Conservation (phyloP, 2,329 filamentous ascomycete genomes). For the Falciphora oryzae region DNA sequence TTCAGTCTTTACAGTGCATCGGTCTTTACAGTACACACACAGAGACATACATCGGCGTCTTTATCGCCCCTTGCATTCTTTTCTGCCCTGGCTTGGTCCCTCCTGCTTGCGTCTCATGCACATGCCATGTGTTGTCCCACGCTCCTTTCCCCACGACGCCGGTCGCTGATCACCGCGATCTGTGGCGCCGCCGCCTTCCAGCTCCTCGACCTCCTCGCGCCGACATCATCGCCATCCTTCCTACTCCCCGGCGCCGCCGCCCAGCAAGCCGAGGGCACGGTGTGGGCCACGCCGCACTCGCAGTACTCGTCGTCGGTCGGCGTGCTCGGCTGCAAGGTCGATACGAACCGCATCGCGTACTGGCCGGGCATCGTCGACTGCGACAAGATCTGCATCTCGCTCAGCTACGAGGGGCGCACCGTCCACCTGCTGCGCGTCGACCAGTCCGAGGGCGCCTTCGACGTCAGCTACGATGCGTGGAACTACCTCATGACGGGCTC, state of each 20-base stretch:
- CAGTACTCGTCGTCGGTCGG: constrained; percentile 51
- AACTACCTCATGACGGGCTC: constrained; percentile 49
- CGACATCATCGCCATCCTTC: neutral
- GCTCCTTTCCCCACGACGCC: constrained; percentile 3
- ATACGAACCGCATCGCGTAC: constrained; percentile 57
- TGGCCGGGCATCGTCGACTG: constrained; percentile 49
- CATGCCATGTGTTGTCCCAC: constrained; percentile 7
- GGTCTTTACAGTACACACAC: neutral
- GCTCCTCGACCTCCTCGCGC: neutral
- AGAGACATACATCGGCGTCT: neutral
- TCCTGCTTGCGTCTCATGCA: neutral
- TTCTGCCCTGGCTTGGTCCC: neutral
- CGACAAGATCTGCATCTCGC: constrained; percentile 50
- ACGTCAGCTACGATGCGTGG: constrained; percentile 57
- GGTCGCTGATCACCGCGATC: constrained; percentile 7
- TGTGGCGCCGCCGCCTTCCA: constrained; percentile 2
- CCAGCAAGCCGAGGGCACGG: constrained; percentile 10
- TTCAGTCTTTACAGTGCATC: neutral
- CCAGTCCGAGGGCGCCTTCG: constrained; percentile 48
- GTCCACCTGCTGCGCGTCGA: constrained; percentile 55
- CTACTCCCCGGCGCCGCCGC: neutral
- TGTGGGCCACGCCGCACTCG: constrained; percentile 48
- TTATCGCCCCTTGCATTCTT: constrained; percentile 4
- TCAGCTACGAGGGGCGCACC: constrained; percentile 41
- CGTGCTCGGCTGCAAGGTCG: constrained; percentile 54